These are phyloP conservation scores for Fusarium burgessii DNA, from an alignment of 2,329 filamentous ascomycete genomes.

Conservation along the genomic window DNA sequence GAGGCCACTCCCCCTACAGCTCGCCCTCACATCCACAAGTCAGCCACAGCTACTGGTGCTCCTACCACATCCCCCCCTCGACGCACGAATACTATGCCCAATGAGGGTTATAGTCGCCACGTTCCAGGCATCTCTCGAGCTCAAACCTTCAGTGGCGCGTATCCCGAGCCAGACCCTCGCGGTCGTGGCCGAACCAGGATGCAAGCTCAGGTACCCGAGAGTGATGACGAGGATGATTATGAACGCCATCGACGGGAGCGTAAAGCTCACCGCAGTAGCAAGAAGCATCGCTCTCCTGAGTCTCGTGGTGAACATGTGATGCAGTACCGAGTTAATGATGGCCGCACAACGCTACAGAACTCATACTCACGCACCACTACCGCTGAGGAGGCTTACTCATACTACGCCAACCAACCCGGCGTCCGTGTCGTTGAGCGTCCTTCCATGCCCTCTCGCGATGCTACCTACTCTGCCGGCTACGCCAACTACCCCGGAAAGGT, in stretches of 20 bases:
- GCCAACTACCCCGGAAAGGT: slow-evolving; percentile 47
- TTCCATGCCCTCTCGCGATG: slow-evolving; percentile 48
- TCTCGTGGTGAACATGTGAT: slow-evolving; percentile 42
- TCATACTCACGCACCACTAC: slow-evolving; percentile 46
- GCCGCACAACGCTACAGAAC: slow-evolving; percentile 46
- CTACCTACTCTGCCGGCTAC: slow-evolving; percentile 47
- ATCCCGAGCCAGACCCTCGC: slow-evolving; percentile 47
- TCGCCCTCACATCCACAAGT: slow-evolving; percentile 46
- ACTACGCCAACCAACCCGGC: slow-evolving; percentile 40
- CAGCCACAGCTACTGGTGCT: slow-evolving; percentile 43
- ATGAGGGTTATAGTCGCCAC: slow-evolving; percentile 48
- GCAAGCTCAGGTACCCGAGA: slow-evolving; percentile 52
- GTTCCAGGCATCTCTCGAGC: slow-evolving; percentile 49
- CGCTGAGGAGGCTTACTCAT: slow-evolving; percentile 41
- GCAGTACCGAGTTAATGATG: slow-evolving; percentile 49
- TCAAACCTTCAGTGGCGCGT: slow-evolving; percentile 50
- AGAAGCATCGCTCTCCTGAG: slow-evolving; percentile 52
- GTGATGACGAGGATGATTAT: slow-evolving; percentile 53
- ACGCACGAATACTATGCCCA: slow-evolving; percentile 53
- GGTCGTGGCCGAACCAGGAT: slow-evolving; percentile 55
- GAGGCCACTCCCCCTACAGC: slow-evolving; percentile 49
- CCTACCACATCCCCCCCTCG: slow-evolving; percentile 52
- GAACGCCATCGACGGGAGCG: slow-evolving; percentile 49
- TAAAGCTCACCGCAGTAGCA: slow-evolving; percentile 53
- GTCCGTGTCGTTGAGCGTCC: slow-evolving; percentile 49